Evolutionary conservation across 2,329 filamentous ascomycete genomes (phyloP).

Genomic region (Paecilomyces sp.): DNA sequence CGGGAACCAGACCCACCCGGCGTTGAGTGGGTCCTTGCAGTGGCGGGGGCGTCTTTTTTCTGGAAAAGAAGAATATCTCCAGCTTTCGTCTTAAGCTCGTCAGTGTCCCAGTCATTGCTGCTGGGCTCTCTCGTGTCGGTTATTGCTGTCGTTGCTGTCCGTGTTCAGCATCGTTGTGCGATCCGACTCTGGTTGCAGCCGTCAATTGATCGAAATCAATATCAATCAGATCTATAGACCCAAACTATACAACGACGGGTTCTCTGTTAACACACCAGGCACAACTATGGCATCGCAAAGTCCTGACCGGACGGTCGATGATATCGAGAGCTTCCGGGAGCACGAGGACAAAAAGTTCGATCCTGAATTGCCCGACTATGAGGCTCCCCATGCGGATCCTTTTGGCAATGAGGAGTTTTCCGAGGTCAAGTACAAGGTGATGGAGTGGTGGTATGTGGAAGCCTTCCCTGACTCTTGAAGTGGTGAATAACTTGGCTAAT

Average conservation of each 20-base stretch:
- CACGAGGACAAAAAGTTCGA: slow-evolving; percentile 13
- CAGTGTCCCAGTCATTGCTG: background rate
- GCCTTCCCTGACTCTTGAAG: background rate
- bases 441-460: slow-evolving; percentile 39
- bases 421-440: slow-evolving; percentile 45
- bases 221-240: background rate
- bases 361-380: slow-evolving; percentile 12
- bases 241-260: background rate
- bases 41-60: background rate
- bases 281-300: background rate
- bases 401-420: slow-evolving; percentile 33
- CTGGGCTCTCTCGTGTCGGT: background rate
- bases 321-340: background rate
- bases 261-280: background rate
- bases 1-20: background rate
- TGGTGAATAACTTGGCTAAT: background rate
- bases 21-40: background rate
- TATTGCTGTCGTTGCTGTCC: background rate
- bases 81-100: too few relatives aligned
- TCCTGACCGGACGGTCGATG: background rate
- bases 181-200: background rate
- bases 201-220: background rate
- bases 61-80: background rate
- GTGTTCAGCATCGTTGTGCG: background rate
- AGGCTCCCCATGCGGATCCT: slow-evolving; percentile 17